Evolutionary conservation across 2,329 filamentous ascomycete genomes (phyloP).

Genomic region (Colletotrichum karsti): DNA sequence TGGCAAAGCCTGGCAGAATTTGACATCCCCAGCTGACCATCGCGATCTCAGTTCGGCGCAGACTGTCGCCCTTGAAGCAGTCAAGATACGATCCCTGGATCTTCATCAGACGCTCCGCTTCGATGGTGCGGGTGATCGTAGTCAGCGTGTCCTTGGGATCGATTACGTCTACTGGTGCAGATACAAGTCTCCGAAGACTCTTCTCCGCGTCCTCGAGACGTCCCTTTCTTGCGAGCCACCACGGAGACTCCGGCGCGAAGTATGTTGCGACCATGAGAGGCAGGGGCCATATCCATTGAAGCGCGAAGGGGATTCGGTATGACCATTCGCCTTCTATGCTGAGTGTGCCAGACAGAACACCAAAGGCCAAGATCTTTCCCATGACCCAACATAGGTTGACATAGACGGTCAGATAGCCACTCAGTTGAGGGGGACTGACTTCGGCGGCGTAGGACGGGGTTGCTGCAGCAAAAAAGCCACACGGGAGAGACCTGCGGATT

Average conservation of each 20-base stretch:
- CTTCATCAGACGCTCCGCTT: conserved; percentile 46
- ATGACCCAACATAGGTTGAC: conserved; percentile 53
- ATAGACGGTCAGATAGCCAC: conserved; percentile 50
- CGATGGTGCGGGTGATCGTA: background rate
- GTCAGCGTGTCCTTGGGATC: background rate
- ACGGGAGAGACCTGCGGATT: conserved; percentile 45
- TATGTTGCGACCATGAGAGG: conserved; percentile 39
- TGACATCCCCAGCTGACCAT: conserved; percentile 48
- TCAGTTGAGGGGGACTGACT: conserved; percentile 48
- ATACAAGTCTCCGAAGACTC: conserved; percentile 48
- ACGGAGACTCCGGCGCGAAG: conserved; percentile 48
- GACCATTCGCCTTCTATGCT: conserved; percentile 33
- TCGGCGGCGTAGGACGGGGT: conserved; percentile 52
- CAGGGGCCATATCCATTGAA: conserved; percentile 47
- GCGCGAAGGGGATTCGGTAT: conserved; percentile 44
- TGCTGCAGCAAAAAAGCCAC: conserved; percentile 53
- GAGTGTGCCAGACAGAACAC: conserved; percentile 46
- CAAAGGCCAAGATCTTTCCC: conserved; percentile 49
- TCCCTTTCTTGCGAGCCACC: conserved; percentile 48
- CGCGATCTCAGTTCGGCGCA: conserved; percentile 54
- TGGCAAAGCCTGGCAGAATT: conserved; percentile 45
- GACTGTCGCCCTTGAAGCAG: conserved; percentile 46
- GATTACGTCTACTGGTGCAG: conserved; percentile 31
- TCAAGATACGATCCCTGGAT: conserved; percentile 57
- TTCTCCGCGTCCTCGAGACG: conserved; percentile 52